phyloP scores from a whole-genome alignment of 2,329 filamentous ascomycete species.

The Shiraia bambusicola region DNA sequence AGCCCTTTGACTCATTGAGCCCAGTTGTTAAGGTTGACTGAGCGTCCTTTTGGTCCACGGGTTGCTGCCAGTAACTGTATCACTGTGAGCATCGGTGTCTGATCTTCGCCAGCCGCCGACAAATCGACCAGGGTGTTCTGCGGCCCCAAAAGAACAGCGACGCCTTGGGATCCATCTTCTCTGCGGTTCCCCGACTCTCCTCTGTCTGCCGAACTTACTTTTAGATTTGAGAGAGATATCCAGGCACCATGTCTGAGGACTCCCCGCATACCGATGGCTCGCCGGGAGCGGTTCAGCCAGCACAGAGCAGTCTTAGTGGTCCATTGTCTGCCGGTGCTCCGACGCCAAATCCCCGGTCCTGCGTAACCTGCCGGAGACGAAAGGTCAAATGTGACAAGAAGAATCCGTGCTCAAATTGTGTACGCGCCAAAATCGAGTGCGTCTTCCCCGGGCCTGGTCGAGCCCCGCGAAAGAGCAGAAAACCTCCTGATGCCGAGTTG shows the following conservation, averaged over 20 bases:
- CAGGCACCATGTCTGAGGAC: slow-evolving; percentile 30
- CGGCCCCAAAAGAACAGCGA: neutral
- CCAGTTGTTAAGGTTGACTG: no score
- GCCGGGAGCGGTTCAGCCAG: slow-evolving; percentile 22
- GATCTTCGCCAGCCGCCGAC: no score
- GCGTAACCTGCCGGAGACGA: slow-evolving; percentile 46
- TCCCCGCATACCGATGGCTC: slow-evolving; percentile 17
- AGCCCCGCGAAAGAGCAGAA: slow-evolving; percentile 67
- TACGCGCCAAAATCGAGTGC: slow-evolving; percentile 69
- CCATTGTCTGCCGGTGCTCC: slow-evolving; percentile 11
- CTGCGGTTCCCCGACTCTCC: slow-evolving; percentile 2
- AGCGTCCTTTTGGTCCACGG: no score
- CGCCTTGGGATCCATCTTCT: neutral
- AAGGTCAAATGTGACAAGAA: slow-evolving; percentile 79
- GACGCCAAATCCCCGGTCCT: slow-evolving; percentile 35
- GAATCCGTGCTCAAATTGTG: slow-evolving; percentile 75
- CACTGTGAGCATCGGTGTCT: no score
- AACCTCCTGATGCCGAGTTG: slow-evolving; percentile 69
- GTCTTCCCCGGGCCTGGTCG: slow-evolving; percentile 73
- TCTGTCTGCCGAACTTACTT: neutral
- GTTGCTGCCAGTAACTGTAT: no score
- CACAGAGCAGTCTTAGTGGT: slow-evolving; percentile 20
- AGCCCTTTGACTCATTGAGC: no score
- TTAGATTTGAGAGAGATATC: neutral
- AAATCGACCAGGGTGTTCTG: no score